Evolutionary conservation across 257 asterid species (phyloP).

Genomic region (Fraxinus excelsior): DNA sequence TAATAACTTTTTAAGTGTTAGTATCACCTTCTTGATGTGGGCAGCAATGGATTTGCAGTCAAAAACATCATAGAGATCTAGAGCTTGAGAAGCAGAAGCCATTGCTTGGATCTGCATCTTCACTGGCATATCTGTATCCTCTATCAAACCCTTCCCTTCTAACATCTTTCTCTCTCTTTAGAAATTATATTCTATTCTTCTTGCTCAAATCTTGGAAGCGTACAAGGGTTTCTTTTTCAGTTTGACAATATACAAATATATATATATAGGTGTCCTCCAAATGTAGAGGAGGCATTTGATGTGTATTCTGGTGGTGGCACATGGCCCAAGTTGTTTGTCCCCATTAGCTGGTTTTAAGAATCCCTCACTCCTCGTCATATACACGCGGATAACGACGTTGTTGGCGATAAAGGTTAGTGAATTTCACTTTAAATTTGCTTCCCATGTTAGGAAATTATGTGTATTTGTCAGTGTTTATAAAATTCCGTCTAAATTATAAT

Average conservation of each 20-base stretch:
- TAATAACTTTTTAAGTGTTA: too few species aligned
- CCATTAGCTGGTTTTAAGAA: constrained; percentile 31
- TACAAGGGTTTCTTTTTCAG: neutral
- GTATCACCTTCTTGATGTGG: constrained; percentile 41
- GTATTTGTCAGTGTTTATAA: too few species aligned
- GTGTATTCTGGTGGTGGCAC: constrained; percentile 39
- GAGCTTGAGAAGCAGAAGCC: constrained; percentile 21
- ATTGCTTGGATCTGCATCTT: constrained; percentile 23
- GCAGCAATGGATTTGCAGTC: constrained; percentile 43
- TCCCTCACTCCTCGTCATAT: constrained; percentile 19
- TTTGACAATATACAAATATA: too few species aligned
- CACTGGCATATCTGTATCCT: constrained; percentile 34
- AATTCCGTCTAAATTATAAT: too few species aligned
- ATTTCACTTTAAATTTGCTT: too few species aligned
- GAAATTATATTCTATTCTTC: neutral
- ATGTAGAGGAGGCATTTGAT: constrained; percentile 34
- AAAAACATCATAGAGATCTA: constrained; percentile 20
- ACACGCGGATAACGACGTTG: constrained; percentile 41
- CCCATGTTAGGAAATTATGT: too few species aligned
- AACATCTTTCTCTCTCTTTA: constrained; percentile 34
- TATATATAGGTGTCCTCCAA: constrained; percentile 28
- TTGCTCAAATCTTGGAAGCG: constrained; percentile 20
- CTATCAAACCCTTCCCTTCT: constrained; percentile 55
- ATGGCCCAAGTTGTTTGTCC: constrained; percentile 31
- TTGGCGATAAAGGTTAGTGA: constrained; percentile 34